Evolutionary conservation across 768 basidiomycete species (phyloP).

Genomic region (Calocera cornea): DNA sequence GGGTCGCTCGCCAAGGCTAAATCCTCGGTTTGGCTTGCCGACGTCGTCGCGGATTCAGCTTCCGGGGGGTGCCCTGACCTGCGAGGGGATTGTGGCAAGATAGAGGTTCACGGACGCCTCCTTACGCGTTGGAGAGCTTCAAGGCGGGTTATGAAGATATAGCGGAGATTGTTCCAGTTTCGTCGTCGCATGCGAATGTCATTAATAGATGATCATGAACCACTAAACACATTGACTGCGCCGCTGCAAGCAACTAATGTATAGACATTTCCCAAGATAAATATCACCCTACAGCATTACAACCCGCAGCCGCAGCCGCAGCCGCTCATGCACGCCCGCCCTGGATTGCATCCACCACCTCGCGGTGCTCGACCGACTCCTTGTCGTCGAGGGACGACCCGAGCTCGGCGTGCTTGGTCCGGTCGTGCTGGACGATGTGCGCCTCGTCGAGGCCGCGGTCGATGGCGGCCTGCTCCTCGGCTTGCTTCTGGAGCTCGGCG

Average conservation of each 20-base stretch:
- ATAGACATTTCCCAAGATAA: neutral
- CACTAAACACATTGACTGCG: neutral
- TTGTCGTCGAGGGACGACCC: neutral
- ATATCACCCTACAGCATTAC: neutral
- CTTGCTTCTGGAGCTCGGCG: conserved; percentile 9
- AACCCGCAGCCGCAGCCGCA: no score
- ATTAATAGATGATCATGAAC: neutral
- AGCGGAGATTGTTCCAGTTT: no score
- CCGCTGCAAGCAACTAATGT: neutral
- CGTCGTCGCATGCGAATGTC: neutral
- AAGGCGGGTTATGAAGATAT: no score
- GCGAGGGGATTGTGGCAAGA: no score
- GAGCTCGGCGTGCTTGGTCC: neutral
- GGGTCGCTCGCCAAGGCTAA: no score
- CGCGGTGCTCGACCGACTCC: neutral
- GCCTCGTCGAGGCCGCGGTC: neutral
- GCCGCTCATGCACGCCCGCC: neutral
- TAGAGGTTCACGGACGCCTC: no score
- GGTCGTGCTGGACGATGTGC: neutral
- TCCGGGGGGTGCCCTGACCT: no score
- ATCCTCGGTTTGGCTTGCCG: no score
- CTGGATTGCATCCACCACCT: neutral
- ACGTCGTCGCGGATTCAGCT: no score
- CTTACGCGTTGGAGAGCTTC: no score
- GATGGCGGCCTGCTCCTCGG: conserved; percentile 9